Evolutionary conservation across 106 monocot species (phyloP), one percentile per base, ranked within the genome.

Genomic region (Chionographis japonica): DNA sequence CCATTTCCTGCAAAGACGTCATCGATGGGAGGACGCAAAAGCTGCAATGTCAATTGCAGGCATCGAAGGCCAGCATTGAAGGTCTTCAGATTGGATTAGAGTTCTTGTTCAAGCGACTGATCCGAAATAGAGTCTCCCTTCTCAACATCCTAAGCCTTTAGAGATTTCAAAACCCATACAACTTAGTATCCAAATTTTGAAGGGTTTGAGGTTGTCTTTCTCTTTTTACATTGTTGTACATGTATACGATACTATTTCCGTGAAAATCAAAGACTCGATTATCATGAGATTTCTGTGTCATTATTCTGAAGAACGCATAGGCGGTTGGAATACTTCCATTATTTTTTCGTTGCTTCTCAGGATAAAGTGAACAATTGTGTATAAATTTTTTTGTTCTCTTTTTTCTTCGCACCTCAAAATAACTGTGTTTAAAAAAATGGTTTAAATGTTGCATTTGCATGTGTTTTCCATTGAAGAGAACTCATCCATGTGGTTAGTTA

Each of bases 111-210:
- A 72, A 56, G 56, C 53, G 16, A n/a, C 37, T 71, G 54, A 71
- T 81, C 71, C 76, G 50, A 50, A 60, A 20, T 50, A 81, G 76
- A 62, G 81, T 81, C 50, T 72, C 76, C 55, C 71, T 77, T 60
- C 71, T 81, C 3, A 68, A 79, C 61, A 63, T 61, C n/a, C 68
- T 79, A 14, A 68, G 68, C 42, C 68, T 39, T 6, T 68, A 50
- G 38, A 75, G 27, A 17, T 3, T 6, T 27, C 35, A 18, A 41
- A 1, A 18, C 2, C 6, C 6, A 16, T 52, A 38, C n/a, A 46
- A 46, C 52, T 60, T 18, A 15, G 60, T 37, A 12, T 50, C 68
- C 58, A 20, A 17, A 37, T 52, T 67, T 65, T 66, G 58, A 14
- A 46, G 18, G 56, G 52, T 59, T 40, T 37, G 58, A 49, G 50